A percentile compares a stretch with the other conserved stretches of the same genome.
Evolutionary conservation across 768 basidiomycete genomes (phyloP).

Genomic region (Kwoniella pini): DNA sequence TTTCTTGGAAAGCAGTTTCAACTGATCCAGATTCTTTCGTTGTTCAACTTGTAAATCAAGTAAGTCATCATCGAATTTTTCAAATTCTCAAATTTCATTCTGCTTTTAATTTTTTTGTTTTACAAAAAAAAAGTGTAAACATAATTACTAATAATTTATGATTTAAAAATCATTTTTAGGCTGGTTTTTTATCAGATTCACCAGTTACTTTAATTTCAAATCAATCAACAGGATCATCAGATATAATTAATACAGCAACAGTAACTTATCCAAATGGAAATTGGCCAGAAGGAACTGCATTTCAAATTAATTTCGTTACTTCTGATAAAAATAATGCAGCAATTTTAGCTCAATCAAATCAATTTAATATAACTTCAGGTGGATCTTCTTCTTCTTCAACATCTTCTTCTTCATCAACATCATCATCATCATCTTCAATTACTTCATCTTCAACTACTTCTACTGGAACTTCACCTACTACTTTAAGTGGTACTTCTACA

Average conservation of each 20-base stretch:
- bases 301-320: constrained; percentile 71
- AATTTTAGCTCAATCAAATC: constrained; percentile 70
- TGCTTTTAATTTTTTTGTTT: too few relatives aligned
- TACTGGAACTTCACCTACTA: constrained; percentile 14
- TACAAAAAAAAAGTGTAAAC: too few relatives aligned
- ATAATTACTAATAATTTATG: too few relatives aligned
- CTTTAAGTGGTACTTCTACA: constrained; percentile 6
- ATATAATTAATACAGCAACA: constrained; percentile 61
- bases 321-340: constrained; percentile 56
- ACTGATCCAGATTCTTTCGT: constrained; percentile 73
- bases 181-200: constrained; percentile 36
- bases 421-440: constrained; percentile 41
- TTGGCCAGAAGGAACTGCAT: constrained; percentile 66
- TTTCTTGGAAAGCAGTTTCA: constrained; percentile 66
- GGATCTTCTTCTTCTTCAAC: constrained; percentile 33
- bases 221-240: constrained; percentile 61
- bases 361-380: constrained; percentile 61
- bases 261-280: constrained; percentile 60
- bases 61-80: constrained; percentile 4
- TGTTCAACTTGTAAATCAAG: constrained; percentile 67
- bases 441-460: too few relatives aligned
- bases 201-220: constrained; percentile 39
- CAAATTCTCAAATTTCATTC: not conserved
- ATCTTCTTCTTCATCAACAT: constrained; percentile 52
- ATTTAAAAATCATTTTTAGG: constrained; percentile 15